Conservation (phyloP, 495 filamentous ascomycete species). For the Amphirosellinia nigrospora region DNA sequence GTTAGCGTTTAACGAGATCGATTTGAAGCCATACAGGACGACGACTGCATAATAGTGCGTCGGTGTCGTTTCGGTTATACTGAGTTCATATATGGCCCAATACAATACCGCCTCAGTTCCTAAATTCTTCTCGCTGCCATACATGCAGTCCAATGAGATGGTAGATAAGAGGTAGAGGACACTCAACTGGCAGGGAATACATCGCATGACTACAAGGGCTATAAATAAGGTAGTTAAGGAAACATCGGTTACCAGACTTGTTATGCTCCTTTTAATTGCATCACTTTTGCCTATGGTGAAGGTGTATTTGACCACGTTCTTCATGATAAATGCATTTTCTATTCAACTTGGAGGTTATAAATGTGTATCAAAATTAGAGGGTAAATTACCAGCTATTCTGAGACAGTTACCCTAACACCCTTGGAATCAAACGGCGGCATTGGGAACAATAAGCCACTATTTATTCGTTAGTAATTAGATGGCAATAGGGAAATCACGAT, state of each 20-base stretch:
- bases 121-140: too few species aligned
- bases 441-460: slow-evolving; percentile 1
- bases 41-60: not conserved
- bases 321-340: not conserved
- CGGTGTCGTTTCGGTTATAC: not conserved
- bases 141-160: not conserved
- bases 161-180: not conserved
- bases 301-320: too few species aligned
- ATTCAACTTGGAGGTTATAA: not conserved
- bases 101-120: too few species aligned
- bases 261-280: not conserved
- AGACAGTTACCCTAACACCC: slow-evolving; percentile 12
- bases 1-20: slow-evolving; percentile 11
- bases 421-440: slow-evolving; percentile 11
- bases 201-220: not conserved
- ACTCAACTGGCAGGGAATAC: not conserved
- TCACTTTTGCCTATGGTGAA: too few species aligned
- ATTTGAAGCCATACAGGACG: not conserved
- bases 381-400: not conserved
- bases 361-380: not conserved
- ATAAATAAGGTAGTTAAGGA: not conserved
- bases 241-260: not conserved
- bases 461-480: not conserved
- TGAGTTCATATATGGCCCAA: not conserved
- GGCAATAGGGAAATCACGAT: not conserved